Percentiles rank a stretch among this genome's conserved stretches.
These are phyloP conservation scores for Hanseniaspora guilliermondii DNA, from an alignment of 805 yeast species.

Conservation along the genomic window DNA sequence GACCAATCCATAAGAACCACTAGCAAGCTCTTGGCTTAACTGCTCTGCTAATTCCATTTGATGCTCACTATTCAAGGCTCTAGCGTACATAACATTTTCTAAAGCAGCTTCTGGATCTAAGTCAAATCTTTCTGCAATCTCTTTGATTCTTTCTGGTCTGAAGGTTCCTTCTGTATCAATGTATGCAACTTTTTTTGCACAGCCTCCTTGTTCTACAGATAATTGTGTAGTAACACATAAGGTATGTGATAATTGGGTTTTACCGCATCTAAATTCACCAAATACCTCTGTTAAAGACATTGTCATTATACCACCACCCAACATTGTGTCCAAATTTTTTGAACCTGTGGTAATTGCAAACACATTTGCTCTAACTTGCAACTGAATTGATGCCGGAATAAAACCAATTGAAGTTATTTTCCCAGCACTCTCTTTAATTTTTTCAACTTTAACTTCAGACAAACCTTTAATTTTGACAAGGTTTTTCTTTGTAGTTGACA, in stretches of 20 bases:
- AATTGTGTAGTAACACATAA: constrained; percentile 92
- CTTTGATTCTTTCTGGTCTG: constrained; percentile 76
- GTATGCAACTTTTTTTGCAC: constrained; percentile 92
- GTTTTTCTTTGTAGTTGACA: constrained; percentile 79
- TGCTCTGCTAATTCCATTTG: constrained; percentile 73
- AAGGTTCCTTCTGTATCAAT: constrained; percentile 97
- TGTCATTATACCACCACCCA: constrained; percentile 96
- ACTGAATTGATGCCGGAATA: constrained; percentile 92
- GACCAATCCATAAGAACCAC: constrained; percentile 74
- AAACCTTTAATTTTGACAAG: constrained; percentile 76
- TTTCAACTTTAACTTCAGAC: constrained; percentile 89
- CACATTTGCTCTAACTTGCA: constrained; percentile 74
- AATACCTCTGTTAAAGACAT: constrained; percentile 93
- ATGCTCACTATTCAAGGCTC: constrained; percentile 95
- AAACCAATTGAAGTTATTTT: constrained; percentile 89
- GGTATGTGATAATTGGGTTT: constrained; percentile 93
- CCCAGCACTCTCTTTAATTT: constrained; percentile 67
- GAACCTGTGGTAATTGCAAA: constrained; percentile 94
- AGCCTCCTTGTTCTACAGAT: constrained; percentile 95
- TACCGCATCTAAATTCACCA: constrained; percentile 97
- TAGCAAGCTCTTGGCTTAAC: constrained; percentile 94
- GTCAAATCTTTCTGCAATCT: constrained; percentile 85
- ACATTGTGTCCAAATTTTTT: constrained; percentile 75
- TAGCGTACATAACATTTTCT: constrained; percentile 92
- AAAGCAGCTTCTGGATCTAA: constrained; percentile 83